These are phyloP conservation scores for Zhuliangozyma parablackwelliae DNA, from an alignment of 1,139 yeast species.

Conservation along the genomic window DNA sequence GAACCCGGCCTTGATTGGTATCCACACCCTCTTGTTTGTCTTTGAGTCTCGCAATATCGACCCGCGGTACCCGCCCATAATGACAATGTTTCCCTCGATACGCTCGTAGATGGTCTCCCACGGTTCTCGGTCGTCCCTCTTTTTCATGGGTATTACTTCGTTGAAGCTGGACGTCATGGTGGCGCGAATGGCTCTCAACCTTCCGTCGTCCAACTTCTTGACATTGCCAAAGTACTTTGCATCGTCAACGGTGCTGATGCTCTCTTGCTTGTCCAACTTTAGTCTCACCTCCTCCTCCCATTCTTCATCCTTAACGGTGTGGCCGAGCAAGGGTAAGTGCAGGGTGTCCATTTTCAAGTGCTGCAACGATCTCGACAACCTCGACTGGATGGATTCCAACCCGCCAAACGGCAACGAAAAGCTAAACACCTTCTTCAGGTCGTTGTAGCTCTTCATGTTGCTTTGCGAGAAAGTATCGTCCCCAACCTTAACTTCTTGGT, in stretches of 20 bases:
- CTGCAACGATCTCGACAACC: constrained; percentile 9
- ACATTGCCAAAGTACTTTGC: constrained; percentile 51
- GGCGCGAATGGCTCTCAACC: constrained; percentile 64
- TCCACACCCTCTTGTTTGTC: constrained; percentile 72
- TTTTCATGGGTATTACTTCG: constrained; percentile 25
- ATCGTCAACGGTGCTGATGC: constrained; percentile 62
- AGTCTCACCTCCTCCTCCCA: constrained; percentile 33
- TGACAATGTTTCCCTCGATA: constrained; percentile 70
- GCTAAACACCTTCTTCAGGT: constrained; percentile 33
- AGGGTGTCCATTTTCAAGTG: constrained; percentile 11
- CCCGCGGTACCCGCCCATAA: constrained; percentile 88
- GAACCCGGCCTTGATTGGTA: constrained; percentile 83
- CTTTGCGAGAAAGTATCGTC: constrained; percentile 7
- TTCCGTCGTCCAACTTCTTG: constrained; percentile 60
- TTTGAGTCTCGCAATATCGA: constrained; percentile 65
- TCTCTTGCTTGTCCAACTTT: constrained; percentile 51
- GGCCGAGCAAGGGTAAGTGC: constrained; percentile 16
- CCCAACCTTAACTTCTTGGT: constrained; percentile 9
- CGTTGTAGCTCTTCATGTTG: constrained; percentile 11
- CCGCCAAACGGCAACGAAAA: constrained; percentile 40
- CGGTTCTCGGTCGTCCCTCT: constrained; percentile 18
- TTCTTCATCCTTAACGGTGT: constrained; percentile 11
- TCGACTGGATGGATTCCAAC: constrained; percentile 16
- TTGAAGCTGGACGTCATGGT: constrained; percentile 48
- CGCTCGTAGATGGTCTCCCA: constrained; percentile 35